Evolutionary conservation across 1,284 basidiomycete genomes (phyloP).

Genomic region (Boletus smithii): DNA sequence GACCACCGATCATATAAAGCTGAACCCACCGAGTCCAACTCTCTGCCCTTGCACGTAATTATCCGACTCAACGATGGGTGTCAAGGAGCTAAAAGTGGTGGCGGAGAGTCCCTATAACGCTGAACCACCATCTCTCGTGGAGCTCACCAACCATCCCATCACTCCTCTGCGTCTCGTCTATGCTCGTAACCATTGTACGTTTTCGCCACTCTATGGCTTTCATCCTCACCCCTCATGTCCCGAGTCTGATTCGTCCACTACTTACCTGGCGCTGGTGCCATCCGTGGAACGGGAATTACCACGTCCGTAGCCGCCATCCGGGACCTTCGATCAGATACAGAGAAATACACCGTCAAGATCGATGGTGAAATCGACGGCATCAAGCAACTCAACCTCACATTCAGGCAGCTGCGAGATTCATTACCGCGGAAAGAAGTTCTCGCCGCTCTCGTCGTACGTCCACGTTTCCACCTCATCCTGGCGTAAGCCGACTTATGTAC

Average conservation of each 20-base stretch:
- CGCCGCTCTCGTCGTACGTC: slow-evolving; percentile 55
- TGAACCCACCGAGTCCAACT: too few species aligned
- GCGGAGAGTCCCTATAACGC: slow-evolving; percentile 27
- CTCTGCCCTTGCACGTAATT: too few species aligned
- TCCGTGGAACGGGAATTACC: background rate
- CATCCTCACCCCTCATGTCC: too few species aligned
- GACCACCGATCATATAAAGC: too few species aligned
- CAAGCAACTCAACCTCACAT: slow-evolving; percentile 16
- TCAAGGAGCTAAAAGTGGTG: slow-evolving; percentile 15
- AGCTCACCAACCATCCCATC: slow-evolving; percentile 25
- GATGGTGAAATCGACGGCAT: slow-evolving; percentile 22
- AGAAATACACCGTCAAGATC: slow-evolving; percentile 23
- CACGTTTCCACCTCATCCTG: background rate
- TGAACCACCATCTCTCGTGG: slow-evolving; percentile 26
- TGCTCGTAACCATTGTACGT: slow-evolving; percentile 32
- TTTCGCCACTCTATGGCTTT: background rate
- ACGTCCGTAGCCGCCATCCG: slow-evolving; percentile 24
- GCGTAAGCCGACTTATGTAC: background rate
- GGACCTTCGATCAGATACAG: slow-evolving; percentile 20
- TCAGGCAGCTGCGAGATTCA: slow-evolving; percentile 40
- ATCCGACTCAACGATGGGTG: slow-evolving; percentile 17
- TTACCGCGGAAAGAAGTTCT: slow-evolving; percentile 45
- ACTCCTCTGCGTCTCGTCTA: slow-evolving; percentile 27
- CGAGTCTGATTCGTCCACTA: too few species aligned
- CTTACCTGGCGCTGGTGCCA: background rate